These are phyloP conservation scores for Globisporangium rhizosaccharum DNA, from an alignment of 352 stramenopile genomes.

Conservation along the genomic window DNA sequence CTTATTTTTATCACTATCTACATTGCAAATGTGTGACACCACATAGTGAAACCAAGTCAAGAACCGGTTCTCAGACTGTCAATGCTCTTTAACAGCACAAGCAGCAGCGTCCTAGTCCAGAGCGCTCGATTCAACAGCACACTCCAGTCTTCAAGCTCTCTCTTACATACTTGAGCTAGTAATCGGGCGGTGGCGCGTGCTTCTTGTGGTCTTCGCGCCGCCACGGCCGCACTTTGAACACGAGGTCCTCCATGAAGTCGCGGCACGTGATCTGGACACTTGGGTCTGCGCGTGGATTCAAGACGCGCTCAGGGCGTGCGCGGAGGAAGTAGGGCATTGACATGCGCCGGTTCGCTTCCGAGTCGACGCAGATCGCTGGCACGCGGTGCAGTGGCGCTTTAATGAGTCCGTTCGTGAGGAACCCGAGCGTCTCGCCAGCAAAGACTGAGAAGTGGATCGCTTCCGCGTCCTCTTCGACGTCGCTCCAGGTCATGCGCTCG, in stretches of 20 bases:
- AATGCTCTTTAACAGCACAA: too few species aligned
- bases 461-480: constrained; percentile 61
- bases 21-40: too few species aligned
- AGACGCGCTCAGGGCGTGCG: constrained; percentile 37
- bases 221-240: constrained; percentile 81
- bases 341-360: constrained; percentile 63
- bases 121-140: too few species aligned
- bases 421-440: constrained; percentile 67
- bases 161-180: constrained; percentile 18
- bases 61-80: too few species aligned
- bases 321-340: constrained; percentile 85
- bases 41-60: too few species aligned
- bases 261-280: constrained; percentile 50
- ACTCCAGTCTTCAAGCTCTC: not conserved
- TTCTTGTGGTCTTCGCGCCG: constrained; percentile 39
- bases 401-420: constrained; percentile 73
- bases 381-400: constrained; percentile 71
- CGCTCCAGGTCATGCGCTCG: constrained; percentile 74
- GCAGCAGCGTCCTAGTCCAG: too few species aligned
- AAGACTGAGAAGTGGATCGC: constrained; percentile 76
- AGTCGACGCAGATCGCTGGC: constrained; percentile 53
- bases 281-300: constrained; percentile 46
- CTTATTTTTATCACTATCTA: too few species aligned
- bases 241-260: constrained; percentile 80
- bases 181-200: constrained; percentile 38